phyloP scores from a whole-genome alignment of 2,329 filamentous ascomycete genomes.

The Hypoxylon sp. region DNA sequence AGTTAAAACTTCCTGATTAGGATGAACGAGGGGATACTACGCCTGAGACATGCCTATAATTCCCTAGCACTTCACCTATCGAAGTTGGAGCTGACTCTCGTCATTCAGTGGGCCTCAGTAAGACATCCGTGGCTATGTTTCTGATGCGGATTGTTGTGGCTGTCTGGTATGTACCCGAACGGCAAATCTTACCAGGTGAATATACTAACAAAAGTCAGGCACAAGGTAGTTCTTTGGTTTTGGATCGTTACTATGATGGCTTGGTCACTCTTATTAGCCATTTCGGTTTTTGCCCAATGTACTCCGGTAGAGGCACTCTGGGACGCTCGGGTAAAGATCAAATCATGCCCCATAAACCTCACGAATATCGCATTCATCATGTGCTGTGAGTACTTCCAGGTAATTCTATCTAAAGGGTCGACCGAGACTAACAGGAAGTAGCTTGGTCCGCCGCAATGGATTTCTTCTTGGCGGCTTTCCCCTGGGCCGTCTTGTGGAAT shows the following conservation, averaged over 20 bases:
- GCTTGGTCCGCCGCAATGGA: conserved; percentile 42
- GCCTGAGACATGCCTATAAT: neutral
- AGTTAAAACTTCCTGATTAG: neutral
- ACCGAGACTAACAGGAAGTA: conserved; percentile 11
- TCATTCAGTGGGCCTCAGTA: conserved; percentile 32
- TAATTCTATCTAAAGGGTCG: neutral
- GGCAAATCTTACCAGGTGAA: neutral
- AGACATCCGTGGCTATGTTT: conserved; percentile 35
- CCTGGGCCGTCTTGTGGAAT: conserved; percentile 36
- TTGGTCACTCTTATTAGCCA: conserved; percentile 26
- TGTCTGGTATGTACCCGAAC: conserved; percentile 19
- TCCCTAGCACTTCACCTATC: neutral
- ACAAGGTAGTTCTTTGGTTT: conserved; percentile 38
- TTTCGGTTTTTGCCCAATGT: conserved; percentile 37
- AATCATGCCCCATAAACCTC: conserved; percentile 30
- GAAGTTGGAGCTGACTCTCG: neutral
- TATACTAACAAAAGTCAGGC: conserved; percentile 17
- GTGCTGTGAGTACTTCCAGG: conserved; percentile 35
- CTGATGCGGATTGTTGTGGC: conserved; percentile 37
- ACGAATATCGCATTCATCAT: conserved; percentile 36
- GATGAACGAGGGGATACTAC: neutral
- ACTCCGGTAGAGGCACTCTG: conserved; percentile 34
- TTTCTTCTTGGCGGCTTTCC: conserved; percentile 40
- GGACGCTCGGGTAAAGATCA: conserved; percentile 22
- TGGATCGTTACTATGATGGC: conserved; percentile 40